Base-by-base conservation (phyloP, 164 flowering plant genomes). In the Taxillus chinensis region DNA sequence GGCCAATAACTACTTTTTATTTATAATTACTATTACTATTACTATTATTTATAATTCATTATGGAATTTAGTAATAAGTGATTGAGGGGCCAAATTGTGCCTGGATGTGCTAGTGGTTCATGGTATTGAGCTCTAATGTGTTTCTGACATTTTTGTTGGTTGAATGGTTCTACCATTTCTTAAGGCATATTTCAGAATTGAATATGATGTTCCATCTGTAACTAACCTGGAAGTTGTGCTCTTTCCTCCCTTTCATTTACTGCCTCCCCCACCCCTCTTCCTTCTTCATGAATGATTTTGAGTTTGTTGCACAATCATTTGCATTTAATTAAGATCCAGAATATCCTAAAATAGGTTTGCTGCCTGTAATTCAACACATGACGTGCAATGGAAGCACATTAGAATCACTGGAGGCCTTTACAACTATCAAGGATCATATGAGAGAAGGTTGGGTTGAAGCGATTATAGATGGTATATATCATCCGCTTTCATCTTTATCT, bases 301-400 rank as follows among this genome's bases (percentile, higher is more conserved):
- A 4, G 11, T 62, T 38, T 37, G 46, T 13, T 45, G 48, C 45
- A 10, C 57, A 65, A 65, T n/a, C 62, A 57, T 64, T 48, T 13
- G 7, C 5, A 58, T 46, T 45, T 5, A 37, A 12, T n/a, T 51
- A 51, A 60, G 41, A 14, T 41, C 15, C n/a, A 3, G 50, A 61
- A 41, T 39, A 40, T 64, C 13, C 55, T 49, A 62, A 56, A 15
- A 57, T 71, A 95, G 99, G 99, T 68, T 72, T 89, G 49, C 69
- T 90, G 66, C 99, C 99, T 42, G 74, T 91, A 55, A 79, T 91
- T 68, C 80, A 64, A 46, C 69, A 76, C 39, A 65, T 95, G 71
- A 75, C 72, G 68, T 82, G 67, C 72, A 77, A 67, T 63, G 91
- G 79, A 54, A 77, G 65, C 71, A 62, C 62, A 64, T 63, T 91